These are phyloP conservation scores for Lactifluus echinatus DNA, from an alignment of 768 basidiomycete genomes.

Conservation along the genomic window DNA sequence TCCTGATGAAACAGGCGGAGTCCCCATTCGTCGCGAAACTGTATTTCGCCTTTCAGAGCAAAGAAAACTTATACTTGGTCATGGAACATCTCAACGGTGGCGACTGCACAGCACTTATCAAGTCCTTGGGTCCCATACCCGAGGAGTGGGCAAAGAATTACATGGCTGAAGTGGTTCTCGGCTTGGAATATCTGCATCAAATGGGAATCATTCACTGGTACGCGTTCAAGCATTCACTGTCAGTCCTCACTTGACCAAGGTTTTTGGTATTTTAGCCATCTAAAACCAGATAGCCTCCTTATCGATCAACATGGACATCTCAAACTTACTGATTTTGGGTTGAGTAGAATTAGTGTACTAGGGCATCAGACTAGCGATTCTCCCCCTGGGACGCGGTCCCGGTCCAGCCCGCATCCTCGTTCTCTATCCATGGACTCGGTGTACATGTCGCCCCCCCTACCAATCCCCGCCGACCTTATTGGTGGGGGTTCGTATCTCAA, in stretches of 20 bases:
- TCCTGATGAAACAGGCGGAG: slow-evolving; percentile 98
- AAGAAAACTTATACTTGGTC: slow-evolving; percentile 95
- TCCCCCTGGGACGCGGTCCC: slow-evolving; percentile 35
- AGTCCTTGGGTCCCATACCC: slow-evolving; percentile 83
- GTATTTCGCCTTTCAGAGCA: slow-evolving; percentile 99
- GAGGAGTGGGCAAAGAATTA: slow-evolving; percentile 98
- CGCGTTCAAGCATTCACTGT: slow-evolving; percentile 24
- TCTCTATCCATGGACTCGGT: slow-evolving; percentile 78
- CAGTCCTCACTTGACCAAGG: background rate
- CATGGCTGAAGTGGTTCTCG: slow-evolving; percentile 93
- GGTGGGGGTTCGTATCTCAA: slow-evolving; percentile 74
- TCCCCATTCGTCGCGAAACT: slow-evolving; percentile 97
- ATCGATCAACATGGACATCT: slow-evolving; percentile 96
- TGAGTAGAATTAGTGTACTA: slow-evolving; percentile 94
- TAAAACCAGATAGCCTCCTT: slow-evolving; percentile 96
- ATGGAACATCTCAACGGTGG: slow-evolving; percentile 99
- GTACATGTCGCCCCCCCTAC: slow-evolving; percentile 72
- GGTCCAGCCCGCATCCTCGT: slow-evolving; percentile 59
- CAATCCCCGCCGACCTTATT: slow-evolving; percentile 43
- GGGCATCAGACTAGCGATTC: slow-evolving; percentile 87
- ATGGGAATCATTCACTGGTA: slow-evolving; percentile 95
- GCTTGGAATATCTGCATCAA: slow-evolving; percentile 93
- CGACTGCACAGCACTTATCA: slow-evolving; percentile 95
- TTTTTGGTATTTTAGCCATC: slow-evolving; percentile 50
- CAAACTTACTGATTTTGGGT: slow-evolving; percentile 96